Percentiles rank a stretch among this genome's conserved stretches.
These are phyloP conservation scores for Pichia phayaonensis DNA, from an alignment of 805 yeast species.

Conservation along the genomic window DNA sequence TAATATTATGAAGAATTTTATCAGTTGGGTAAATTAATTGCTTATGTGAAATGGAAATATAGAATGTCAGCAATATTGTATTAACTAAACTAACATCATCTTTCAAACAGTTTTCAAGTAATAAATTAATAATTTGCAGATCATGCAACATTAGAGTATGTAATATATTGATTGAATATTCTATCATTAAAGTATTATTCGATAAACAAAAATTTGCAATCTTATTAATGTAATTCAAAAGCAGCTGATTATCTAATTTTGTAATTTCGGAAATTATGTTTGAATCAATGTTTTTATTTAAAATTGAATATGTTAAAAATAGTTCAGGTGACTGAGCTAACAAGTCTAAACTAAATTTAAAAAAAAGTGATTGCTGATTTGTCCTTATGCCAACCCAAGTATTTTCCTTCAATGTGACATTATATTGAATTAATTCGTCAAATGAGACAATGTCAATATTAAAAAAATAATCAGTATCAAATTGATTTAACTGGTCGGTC, in stretches of 20 bases:
- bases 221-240: not conserved
- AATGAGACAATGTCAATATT: not conserved
- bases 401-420: not conserved
- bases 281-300: not conserved
- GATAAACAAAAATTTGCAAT: not conserved
- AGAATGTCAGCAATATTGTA: conserved; percentile 9
- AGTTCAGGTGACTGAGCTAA: not conserved
- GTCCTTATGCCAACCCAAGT: not conserved
- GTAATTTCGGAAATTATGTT: not conserved
- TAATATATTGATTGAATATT: not conserved
- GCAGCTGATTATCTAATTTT: not conserved
- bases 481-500: not conserved
- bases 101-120: not conserved
- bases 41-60: conserved; percentile 5
- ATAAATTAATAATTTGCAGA: not conserved
- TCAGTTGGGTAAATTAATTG: not conserved
- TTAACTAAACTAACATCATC: not conserved
- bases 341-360: not conserved
- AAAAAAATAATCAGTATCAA: not conserved
- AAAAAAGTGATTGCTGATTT: not conserved
- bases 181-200: not conserved
- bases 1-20: not conserved
- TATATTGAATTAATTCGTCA: not conserved
- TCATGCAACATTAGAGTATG: not conserved
- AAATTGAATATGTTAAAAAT: not conserved